Evolutionary conservation across 306 rosid genomes (phyloP).

Genomic region (Corylus heterophylla): DNA sequence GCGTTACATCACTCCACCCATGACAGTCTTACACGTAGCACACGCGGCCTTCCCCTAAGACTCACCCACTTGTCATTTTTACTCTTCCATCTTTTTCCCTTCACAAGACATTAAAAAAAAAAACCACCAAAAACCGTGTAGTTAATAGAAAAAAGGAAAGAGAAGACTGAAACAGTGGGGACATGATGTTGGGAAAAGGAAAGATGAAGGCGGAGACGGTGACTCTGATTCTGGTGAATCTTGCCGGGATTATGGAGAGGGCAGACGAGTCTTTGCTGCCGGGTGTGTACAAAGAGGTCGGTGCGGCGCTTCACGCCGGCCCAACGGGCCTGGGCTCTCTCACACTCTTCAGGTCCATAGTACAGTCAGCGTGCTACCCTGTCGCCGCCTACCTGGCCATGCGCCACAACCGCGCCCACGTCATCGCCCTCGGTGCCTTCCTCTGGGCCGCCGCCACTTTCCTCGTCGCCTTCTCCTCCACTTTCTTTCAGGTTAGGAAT

Average conservation of each 20-base stretch:
- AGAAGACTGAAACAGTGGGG: background rate
- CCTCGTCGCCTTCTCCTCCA: constrained; percentile 84
- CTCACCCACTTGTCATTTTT: no score
- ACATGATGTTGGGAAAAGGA: background rate
- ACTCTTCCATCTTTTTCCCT: no score
- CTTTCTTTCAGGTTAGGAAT: constrained; percentile 62
- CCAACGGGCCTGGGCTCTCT: constrained; percentile 84
- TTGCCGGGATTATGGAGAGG: constrained; percentile 89
- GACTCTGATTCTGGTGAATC: constrained; percentile 77
- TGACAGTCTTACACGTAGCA: background rate
- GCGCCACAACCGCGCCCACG: constrained; percentile 82
- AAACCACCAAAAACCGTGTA: no score
- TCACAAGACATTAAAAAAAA: no score
- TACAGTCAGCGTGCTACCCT: constrained; percentile 79
- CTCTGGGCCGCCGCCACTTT: constrained; percentile 95
- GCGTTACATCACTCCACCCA: background rate
- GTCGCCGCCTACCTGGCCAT: constrained; percentile 72
- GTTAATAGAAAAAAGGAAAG: no score
- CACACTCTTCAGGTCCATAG: constrained; percentile 79
- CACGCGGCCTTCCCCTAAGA: no score
- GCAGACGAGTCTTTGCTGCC: constrained; percentile 87
- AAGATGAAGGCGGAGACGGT: constrained; percentile 63
- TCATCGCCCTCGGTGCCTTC: constrained; percentile 82
- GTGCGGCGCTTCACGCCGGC: constrained; percentile 85
- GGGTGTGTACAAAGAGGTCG: constrained; percentile 83